Evolutionary conservation across 257 asterid species (phyloP), one percentile per base, ranked within the genome.

Genomic region (Verbascum thapsus): DNA sequence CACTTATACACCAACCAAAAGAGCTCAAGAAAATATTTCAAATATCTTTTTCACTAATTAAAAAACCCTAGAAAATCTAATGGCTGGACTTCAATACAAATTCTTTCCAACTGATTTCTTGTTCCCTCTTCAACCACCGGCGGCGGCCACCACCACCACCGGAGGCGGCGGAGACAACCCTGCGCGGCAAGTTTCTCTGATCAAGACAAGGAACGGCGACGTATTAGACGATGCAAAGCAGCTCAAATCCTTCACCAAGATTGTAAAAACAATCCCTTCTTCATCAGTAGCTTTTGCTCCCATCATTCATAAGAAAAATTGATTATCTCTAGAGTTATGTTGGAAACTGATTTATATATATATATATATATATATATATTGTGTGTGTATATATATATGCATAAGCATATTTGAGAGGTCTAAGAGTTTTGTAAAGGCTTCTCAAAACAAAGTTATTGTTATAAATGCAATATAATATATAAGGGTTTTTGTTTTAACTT

Each of bases 71-170:
- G 32, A 15, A 34, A 37, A 41, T 44, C 30, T 12, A 3, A 74
- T 74, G 80, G 80, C 76, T 32, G 80, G 80, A 16, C 76, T 74
- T 38, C 73, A 69, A 1, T 74, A 74, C 73, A 64, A 74, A 3
- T 74, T 70, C 67, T 74, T 74, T 10, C 80, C 80, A 19, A 74
- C 80, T 20, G 80, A 74, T 54, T 60, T 69, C 53, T 15, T 63
- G 59, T 75, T 45, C 44, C 80, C 80, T 22, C 80, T 70, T 19
- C 76, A 70, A 17, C 58, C 66, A 30, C 60, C 72, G 47, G 61
- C 74, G 52, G 45, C 74, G 32, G 68, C 68, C 8, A 4, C 73
- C 51, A 39, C 73, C 53, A 34, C 58, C 40, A 44, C 69, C 53
- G 9, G 7, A 22, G 56, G 53, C 53, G 74, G 55, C 53, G 70